Conservation (phyloP, 139 green algal genomes). For the Penium margaritaceum region DNA sequence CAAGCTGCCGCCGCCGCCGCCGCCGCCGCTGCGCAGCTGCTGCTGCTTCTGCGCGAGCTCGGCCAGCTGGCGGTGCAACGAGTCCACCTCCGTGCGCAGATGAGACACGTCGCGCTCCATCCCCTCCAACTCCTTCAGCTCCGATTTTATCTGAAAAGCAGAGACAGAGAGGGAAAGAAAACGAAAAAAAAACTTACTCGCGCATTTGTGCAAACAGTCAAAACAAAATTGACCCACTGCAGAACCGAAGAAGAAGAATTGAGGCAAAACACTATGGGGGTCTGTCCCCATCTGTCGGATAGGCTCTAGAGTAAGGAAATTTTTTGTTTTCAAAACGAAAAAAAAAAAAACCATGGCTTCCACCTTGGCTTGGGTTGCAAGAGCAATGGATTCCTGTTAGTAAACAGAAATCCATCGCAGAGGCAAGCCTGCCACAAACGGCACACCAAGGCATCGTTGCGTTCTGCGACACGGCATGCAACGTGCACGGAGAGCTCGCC, state of each 20-base stretch:
- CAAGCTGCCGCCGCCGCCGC: neutral
- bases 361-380: too few species aligned
- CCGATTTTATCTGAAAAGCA: neutral
- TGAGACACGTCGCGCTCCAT: neutral
- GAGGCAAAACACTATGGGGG: neutral
- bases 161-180: neutral
- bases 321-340: too few species aligned
- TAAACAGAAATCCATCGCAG: too few species aligned
- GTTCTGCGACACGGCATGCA: too few species aligned
- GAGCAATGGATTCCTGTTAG: too few species aligned
- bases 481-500: too few species aligned
- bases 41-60: neutral
- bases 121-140: neutral
- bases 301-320: too few species aligned
- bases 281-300: neutral
- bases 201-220: neutral
- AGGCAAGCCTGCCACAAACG: too few species aligned
- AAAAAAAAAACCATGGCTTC: conserved; percentile 6
- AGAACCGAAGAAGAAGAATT: neutral
- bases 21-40: neutral
- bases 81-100: neutral
- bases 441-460: too few species aligned
- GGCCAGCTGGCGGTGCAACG: conserved; percentile 1
- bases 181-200: neutral
- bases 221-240: neutral